Conservation (phyloP, 208 protist species). For the Leishmania martiniquensis region DNA sequence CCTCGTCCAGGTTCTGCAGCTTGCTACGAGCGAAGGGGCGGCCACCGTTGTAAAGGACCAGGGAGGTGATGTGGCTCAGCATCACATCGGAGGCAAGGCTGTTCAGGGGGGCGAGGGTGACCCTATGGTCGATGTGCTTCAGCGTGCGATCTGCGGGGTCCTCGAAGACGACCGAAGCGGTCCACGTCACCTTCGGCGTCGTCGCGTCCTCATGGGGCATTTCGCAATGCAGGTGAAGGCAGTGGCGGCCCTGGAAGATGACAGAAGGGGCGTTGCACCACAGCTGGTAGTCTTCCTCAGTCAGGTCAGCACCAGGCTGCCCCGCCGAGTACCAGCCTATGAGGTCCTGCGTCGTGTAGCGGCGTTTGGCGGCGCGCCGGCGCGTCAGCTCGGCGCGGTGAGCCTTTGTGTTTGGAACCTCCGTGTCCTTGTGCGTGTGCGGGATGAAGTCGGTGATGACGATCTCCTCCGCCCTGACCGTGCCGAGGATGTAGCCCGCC, state of each 20-base stretch:
- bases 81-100: conserved; percentile 66
- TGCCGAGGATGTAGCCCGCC: conserved; percentile 75
- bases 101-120: conserved; percentile 36
- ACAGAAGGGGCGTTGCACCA: conserved; percentile 62
- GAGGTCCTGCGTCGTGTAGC: conserved; percentile 47
- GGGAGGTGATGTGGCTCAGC: conserved; percentile 55
- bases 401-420: conserved; percentile 25
- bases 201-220: conserved; percentile 37
- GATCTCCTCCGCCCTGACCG: conserved; percentile 43
- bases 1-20: conserved; percentile 64
- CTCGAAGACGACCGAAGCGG: conserved; percentile 33
- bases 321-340: conserved; percentile 85
- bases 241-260: conserved; percentile 39
- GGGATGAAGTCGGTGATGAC: conserved; percentile 74
- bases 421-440: conserved; percentile 50
- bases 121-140: conserved; percentile 31
- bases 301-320: conserved; percentile 20
- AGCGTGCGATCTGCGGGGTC: conserved; percentile 32
- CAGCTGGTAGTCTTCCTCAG: conserved; percentile 42
- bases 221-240: conserved; percentile 61
- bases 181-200: conserved; percentile 41
- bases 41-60: conserved; percentile 56
- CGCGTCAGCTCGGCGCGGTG: conserved; percentile 45
- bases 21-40: conserved; percentile 42
- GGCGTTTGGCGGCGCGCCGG: conserved; percentile 47